Evolutionary conservation across 2,329 filamentous ascomycete species (phyloP), one percentile per base, ranked within the genome.

Genomic region (Gaeumannomyces sp.): DNA sequence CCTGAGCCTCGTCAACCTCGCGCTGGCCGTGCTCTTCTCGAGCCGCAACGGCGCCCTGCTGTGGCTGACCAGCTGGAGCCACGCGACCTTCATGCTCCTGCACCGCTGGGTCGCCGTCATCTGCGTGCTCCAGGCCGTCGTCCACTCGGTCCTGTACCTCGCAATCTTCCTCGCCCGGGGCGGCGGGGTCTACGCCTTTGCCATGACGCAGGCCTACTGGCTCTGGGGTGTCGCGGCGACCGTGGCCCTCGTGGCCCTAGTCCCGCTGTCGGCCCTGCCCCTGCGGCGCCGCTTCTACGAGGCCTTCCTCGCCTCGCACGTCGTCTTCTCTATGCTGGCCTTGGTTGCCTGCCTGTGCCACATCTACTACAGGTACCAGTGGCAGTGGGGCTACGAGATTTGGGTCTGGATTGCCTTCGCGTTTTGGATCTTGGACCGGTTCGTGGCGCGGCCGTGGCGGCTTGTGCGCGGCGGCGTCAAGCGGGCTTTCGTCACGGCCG

Each of bases 51-150:
- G 80, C 64, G 28, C 83, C 3, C 73, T 83, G 0, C 74, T 83
- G 0, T 79, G 76, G 72, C 57, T 82, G 1, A 83, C 82, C 3
- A 76, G 80, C 67, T 84, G 81, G 80, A 77, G 74, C 0, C 78
- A 81, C 66, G 76, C 76, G 0, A 84, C 82, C 0, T 83, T 75
- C 63, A 66, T 83, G 3, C 69, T 83, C 0, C 72, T 83, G 0
- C 82, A 85, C 66, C 75, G 81, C 14, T 83, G 80, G 80, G 71
- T 81, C 1, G 81, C 80, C 0, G 71, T 76, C 28, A 72, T 84
- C 10, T 77, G 74, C 31, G 76, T 76, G 1, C 59, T 83, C 0
- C 76, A 85, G 60, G 79, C 77, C 0, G 70, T 78, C 11, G 60
- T 84, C 0, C 83, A 85, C 71, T 78, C 76, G 0, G 71, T 79